These are phyloP conservation scores for Ampelomyces quisqualis DNA, from an alignment of 2,329 filamentous ascomycete genomes.

Conservation along the genomic window DNA sequence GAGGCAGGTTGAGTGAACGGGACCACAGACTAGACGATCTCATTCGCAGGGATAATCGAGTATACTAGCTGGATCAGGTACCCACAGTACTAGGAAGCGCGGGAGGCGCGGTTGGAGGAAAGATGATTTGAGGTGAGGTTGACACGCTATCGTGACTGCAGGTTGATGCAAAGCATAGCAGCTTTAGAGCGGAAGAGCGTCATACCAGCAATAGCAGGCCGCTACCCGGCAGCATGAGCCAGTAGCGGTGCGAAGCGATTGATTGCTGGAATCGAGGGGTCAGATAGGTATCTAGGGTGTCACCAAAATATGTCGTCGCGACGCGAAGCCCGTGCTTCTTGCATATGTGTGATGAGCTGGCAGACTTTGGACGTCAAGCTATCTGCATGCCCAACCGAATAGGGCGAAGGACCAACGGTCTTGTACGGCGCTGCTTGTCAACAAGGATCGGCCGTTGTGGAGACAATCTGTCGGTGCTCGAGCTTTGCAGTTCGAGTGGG, in stretches of 20 bases:
- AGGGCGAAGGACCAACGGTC: constrained; percentile 39
- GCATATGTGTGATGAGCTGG: constrained; percentile 44
- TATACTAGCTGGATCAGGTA: constrained; percentile 26
- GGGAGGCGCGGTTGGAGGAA: constrained; percentile 37
- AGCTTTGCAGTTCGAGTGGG: constrained; percentile 22
- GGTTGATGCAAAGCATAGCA: constrained; percentile 37
- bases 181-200: constrained; percentile 35
- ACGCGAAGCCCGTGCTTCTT: constrained; percentile 37
- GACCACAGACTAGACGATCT: constrained; percentile 27
- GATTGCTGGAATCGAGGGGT: constrained; percentile 42
- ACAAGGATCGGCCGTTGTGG: constrained; percentile 39
- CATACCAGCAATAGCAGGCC: constrained; percentile 38
- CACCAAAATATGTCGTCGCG: constrained; percentile 36
- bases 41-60: constrained; percentile 29
- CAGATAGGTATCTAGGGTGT: constrained; percentile 38
- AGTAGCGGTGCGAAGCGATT: constrained; percentile 25
- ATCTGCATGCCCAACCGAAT: constrained; percentile 40
- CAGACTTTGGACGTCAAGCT: constrained; percentile 37
- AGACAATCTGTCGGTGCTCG: constrained; percentile 26
- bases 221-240: constrained; percentile 29
- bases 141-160: constrained; percentile 41
- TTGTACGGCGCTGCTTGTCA: constrained; percentile 34
- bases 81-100: constrained; percentile 27
- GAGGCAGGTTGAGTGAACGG: constrained; percentile 28
- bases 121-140: constrained; percentile 36